Conservation (phyloP, 441 rosid species). For the Gossypium gossypioides region DNA sequence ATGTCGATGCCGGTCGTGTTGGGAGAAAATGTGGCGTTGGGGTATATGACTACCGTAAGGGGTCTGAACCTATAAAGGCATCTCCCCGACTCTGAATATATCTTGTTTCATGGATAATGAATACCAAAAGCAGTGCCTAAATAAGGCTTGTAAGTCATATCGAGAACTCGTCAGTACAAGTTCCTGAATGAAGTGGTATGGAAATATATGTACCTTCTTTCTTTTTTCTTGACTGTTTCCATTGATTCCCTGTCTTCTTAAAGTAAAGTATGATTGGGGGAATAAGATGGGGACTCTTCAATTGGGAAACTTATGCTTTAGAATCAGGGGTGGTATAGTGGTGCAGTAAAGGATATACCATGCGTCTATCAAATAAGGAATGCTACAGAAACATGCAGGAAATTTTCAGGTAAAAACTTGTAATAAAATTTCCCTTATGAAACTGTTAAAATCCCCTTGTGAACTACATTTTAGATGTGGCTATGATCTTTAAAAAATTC, state of each 20-base stretch:
- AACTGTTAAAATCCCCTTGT: neutral
- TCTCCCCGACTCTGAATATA: constrained; percentile 38
- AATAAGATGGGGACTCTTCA: neutral
- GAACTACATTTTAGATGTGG: neutral
- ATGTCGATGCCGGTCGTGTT: constrained; percentile 69
- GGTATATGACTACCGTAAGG: constrained; percentile 49
- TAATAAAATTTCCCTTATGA: too few species aligned
- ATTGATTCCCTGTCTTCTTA: neutral
- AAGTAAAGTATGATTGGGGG: neutral
- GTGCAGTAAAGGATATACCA: neutral
- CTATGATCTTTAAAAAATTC: too few species aligned
- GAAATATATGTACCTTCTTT: neutral
- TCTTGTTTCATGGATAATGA: neutral
- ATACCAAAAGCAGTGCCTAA: neutral
- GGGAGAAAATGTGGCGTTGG: constrained; percentile 70
- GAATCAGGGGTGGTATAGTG: neutral
- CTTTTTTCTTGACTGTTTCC: neutral
- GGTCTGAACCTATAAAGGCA: constrained; percentile 16
- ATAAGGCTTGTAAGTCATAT: neutral
- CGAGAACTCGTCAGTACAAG: neutral
- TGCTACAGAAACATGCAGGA: neutral
- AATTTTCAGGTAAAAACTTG: neutral
- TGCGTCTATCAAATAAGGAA: neutral
- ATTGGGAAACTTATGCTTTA: neutral
- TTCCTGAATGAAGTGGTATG: neutral